phyloP scores from a whole-genome alignment of 1,284 basidiomycete genomes.

The Phylloboletellus chloephorus region DNA sequence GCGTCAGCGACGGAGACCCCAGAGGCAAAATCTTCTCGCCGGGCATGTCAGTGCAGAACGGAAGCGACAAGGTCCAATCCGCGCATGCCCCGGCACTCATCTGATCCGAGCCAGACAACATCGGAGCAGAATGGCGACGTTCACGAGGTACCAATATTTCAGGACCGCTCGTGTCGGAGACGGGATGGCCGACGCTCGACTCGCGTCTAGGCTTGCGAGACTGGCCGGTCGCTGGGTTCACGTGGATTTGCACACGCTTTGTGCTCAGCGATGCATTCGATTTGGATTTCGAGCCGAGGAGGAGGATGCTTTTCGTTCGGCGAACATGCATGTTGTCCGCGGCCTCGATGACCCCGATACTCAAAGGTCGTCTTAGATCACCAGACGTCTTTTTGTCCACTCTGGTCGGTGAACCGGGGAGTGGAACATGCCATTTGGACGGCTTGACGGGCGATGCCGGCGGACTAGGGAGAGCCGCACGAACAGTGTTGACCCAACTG shows the following conservation, averaged over 20 bases:
- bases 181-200: conserved; percentile 20
- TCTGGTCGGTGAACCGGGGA: conserved; percentile 12
- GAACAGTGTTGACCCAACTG: conserved; percentile 28
- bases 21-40: conserved; percentile 18
- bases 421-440: conserved; percentile 4
- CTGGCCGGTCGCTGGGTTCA: conserved; percentile 7
- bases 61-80: conserved; percentile 31
- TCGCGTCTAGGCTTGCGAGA: conserved; percentile 25
- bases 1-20: conserved; percentile 10
- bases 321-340: conserved; percentile 24
- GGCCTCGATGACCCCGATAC: conserved; percentile 30
- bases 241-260: conserved; percentile 32
- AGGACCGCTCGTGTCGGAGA: conserved; percentile 6
- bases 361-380: conserved; percentile 22
- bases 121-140: conserved; percentile 30
- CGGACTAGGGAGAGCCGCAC: conserved; percentile 29
- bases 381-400: conserved; percentile 8
- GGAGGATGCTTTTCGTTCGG: conserved; percentile 30
- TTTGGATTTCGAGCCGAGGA: conserved; percentile 30
- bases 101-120: conserved; percentile 16
- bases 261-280: conserved; percentile 21
- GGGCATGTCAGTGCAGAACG: conserved; percentile 27
- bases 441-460: conserved; percentile 27
- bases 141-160: conserved; percentile 27
- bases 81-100: conserved; percentile 3